Percentiles rank a stretch among this genome's conserved stretches.
Conservation (phyloP, 163 green algal genomes). For the Scenedesmus sp. region DNA sequence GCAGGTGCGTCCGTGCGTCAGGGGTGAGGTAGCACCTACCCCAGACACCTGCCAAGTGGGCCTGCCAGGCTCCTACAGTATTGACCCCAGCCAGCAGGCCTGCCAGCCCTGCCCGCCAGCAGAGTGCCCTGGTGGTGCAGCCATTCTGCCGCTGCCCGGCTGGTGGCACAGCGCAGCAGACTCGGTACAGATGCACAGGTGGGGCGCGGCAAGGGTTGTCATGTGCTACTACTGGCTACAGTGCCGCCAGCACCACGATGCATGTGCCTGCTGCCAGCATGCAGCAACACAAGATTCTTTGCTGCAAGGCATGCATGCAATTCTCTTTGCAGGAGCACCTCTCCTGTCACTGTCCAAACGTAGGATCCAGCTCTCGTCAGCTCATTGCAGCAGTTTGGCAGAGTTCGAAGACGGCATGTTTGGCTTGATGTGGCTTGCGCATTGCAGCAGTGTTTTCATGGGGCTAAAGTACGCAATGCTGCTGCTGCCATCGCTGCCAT, state of each 20-base stretch:
- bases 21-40: background rate
- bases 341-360: too few species aligned
- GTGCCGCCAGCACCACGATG: too few species aligned
- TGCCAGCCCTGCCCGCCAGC: background rate
- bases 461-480: background rate
- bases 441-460: background rate
- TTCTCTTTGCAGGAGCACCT: too few species aligned
- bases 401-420: too few species aligned
- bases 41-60: background rate
- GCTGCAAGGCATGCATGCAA: too few species aligned
- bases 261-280: too few species aligned
- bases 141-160: background rate
- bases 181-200: background rate
- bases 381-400: too few species aligned
- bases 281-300: too few species aligned
- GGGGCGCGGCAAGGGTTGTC: too few species aligned
- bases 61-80: background rate
- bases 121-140: background rate
- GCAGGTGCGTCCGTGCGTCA: background rate
- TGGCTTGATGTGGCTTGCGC: too few species aligned
- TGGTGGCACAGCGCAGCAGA: background rate
- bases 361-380: too few species aligned
- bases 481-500: background rate
- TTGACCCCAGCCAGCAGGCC: background rate
- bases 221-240: too few species aligned